Percentiles rank a stretch among this genome's conserved stretches.
Conservation (phyloP, 2,329 filamentous ascomycete genomes). For the Alternaria atra region DNA sequence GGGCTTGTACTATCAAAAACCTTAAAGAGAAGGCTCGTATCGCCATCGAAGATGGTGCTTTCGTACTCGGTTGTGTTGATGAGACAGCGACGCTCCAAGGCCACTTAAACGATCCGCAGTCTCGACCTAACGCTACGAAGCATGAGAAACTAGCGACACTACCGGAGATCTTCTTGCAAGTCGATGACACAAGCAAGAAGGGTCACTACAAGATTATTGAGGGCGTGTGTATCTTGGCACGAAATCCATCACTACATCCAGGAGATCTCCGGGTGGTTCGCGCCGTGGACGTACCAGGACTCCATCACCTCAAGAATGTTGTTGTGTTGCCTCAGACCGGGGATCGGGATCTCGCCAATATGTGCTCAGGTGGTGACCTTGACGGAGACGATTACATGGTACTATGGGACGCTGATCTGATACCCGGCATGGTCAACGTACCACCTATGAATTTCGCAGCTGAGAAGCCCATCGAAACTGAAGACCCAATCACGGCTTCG, state of each 20-base stretch:
- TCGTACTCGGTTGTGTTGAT: constrained; percentile 87
- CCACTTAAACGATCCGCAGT: constrained; percentile 65
- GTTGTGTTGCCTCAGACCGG: constrained; percentile 87
- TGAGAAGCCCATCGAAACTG: constrained; percentile 64
- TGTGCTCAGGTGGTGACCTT: constrained; percentile 95
- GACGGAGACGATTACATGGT: constrained; percentile 97
- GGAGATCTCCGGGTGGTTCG: constrained; percentile 89
- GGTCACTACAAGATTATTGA: constrained; percentile 71
- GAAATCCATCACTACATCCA: constrained; percentile 93
- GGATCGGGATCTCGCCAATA: constrained; percentile 84
- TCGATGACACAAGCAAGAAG: constrained; percentile 67
- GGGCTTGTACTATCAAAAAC: constrained; percentile 85
- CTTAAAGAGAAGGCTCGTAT: constrained; percentile 94
- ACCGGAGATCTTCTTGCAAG: constrained; percentile 89
- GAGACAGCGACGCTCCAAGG: constrained; percentile 81
- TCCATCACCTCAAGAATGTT: constrained; percentile 82
- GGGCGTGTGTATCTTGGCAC: constrained; percentile 82
- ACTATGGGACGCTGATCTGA: constrained; percentile 82
- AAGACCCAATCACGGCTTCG: constrained; percentile 71
- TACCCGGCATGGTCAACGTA: constrained; percentile 71
- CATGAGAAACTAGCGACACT: constrained; percentile 56
- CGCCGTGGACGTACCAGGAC: constrained; percentile 76
- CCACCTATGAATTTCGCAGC: constrained; percentile 80
- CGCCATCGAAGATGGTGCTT: constrained; percentile 81
- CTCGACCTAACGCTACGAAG: constrained; percentile 56